Base-by-base conservation (phyloP, 2,329 filamentous ascomycete species). In the Epichloe amarillans region DNA sequence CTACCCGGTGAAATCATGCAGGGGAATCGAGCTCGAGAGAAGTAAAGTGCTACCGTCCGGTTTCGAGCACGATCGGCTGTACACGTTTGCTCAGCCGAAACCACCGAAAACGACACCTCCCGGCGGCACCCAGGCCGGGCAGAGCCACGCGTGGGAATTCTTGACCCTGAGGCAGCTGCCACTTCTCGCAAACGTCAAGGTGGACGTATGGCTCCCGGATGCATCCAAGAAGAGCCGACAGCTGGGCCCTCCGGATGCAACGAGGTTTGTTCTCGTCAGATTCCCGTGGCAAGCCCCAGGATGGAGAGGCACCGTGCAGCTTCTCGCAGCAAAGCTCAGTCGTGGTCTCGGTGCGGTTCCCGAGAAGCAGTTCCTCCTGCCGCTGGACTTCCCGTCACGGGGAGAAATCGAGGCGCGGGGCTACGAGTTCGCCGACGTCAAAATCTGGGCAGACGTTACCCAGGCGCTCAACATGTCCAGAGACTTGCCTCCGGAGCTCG, bases 1-100 rank as follows among this genome's bases (percentile, higher is more conserved):
- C 53, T 91, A 93, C 64, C 89, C 90, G 1, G 69, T 95, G 64
- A 91, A 94, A 69, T 88, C 85, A 51, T 95, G 88, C 64, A 73
- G 71, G 51, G 86, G 84, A 30, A 80, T 95, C 50, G 87, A 93
- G 67, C 66, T 95, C 45, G 69, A 77, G 48, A 69, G 74, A 54
- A 79, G 78, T 53, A 76, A 79, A 50, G 74, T 93, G 15, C 67
- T 87, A 44, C 70, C 79, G 5, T 79, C 79, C 2, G 88, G 89
- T 2, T 73, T 95, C 51, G 77, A 84, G 62, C 86, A 84, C 65
- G 89, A 96, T 66, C 80, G 88, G 5, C 78, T 91, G 57, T 95
- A 89, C 70, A 84, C 81, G 46, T 87, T 96, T 62, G 88, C 86
- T 2, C 84, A 90, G 64, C 71, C 55, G 41, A 57, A 54, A 52